Evolutionary conservation across 208 protist genomes (phyloP).

Genomic region (Vickermania ingenoplastis): DNA sequence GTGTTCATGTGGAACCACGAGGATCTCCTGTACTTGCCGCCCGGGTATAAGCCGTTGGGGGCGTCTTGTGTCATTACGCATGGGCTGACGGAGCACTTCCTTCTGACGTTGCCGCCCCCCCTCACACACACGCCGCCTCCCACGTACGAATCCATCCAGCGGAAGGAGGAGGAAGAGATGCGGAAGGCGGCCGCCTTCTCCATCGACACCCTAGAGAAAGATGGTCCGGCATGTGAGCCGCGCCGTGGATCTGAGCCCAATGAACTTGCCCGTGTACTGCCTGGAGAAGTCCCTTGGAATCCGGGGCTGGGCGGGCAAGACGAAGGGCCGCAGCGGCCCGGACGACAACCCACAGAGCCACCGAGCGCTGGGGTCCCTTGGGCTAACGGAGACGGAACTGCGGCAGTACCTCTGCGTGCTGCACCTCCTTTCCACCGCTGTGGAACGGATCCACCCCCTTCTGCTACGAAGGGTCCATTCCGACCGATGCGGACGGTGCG

Average conservation of each 20-base stretch:
- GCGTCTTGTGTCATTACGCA: constrained; percentile 13
- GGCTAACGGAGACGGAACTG: not conserved
- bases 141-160: not conserved
- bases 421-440: constrained; percentile 5
- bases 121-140: not conserved
- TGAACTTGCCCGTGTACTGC: constrained; percentile 13
- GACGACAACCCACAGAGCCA: not conserved
- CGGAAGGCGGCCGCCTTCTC: not conserved
- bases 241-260: constrained; percentile 13
- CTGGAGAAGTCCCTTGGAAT: constrained; percentile 2
- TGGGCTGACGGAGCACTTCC: constrained; percentile 23
- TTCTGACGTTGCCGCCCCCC: not conserved
- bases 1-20: constrained; percentile 37
- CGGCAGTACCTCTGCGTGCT: not conserved
- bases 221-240: constrained; percentile 7
- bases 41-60: constrained; percentile 29
- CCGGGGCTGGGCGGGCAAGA: not conserved
- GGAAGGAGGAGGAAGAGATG: not conserved
- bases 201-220: constrained; percentile 5
- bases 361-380: not conserved
- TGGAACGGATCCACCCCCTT: constrained; percentile 23
- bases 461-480: constrained; percentile 14
- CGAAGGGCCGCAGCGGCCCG: not conserved
- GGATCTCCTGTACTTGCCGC: constrained; percentile 48
- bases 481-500: constrained; percentile 13